Evolutionary conservation across 2,329 filamentous ascomycete genomes (phyloP).

Genomic region (Talaromyces sp.): DNA sequence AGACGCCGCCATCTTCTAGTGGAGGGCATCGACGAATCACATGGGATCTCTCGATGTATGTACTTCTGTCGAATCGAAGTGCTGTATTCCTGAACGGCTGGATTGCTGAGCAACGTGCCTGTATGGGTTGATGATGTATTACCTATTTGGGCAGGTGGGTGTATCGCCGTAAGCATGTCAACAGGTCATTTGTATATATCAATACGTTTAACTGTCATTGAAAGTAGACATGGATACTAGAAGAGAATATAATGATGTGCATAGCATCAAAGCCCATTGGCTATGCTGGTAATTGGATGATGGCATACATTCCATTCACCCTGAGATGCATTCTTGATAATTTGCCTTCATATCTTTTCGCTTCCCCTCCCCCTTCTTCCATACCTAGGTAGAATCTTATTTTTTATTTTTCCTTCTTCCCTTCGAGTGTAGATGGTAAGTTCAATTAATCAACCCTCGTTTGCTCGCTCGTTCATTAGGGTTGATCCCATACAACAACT

Average conservation of each 20-base stretch:
- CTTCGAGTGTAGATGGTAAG: neutral
- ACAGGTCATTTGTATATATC: neutral
- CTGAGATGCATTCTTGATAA: slow-evolving; percentile 7
- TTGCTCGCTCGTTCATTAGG: neutral
- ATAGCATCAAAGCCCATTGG: neutral
- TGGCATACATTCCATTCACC: slow-evolving; percentile 3
- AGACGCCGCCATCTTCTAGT: neutral
- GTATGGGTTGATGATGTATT: neutral
- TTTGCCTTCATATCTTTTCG: neutral
- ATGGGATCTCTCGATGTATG: neutral
- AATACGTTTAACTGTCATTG: neutral
- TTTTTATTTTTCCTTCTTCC: neutral
- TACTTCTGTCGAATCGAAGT: neutral
- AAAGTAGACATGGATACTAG: neutral
- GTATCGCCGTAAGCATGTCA: neutral
- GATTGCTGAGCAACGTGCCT: neutral
- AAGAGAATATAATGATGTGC: neutral
- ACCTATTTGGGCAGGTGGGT: neutral
- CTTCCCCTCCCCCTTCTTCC: neutral
- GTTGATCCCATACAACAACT: neutral
- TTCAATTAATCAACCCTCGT: neutral
- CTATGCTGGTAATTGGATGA: neutral
- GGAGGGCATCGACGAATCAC: neutral
- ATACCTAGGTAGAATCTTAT: neutral
- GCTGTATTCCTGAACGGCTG: neutral